These are phyloP conservation scores for Alternaria infectoria DNA, from an alignment of 2,329 filamentous ascomycete species.

Conservation along the genomic window DNA sequence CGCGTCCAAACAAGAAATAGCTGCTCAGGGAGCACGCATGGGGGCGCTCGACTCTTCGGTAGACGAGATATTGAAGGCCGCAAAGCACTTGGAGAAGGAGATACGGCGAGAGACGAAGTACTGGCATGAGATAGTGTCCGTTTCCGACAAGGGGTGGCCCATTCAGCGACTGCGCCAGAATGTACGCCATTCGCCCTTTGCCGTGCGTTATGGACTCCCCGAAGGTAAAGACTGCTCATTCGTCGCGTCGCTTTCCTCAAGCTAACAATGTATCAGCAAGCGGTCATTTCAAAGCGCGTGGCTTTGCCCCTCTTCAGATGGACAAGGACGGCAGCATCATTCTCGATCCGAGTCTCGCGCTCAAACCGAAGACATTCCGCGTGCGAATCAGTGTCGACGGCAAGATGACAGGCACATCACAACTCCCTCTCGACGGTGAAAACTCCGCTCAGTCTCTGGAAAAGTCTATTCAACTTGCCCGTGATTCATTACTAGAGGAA, in stretches of 20 bases:
- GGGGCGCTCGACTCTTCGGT: constrained; percentile 77
- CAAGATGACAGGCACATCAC: constrained; percentile 63
- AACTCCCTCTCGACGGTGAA: constrained; percentile 35
- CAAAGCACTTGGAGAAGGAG: constrained; percentile 75
- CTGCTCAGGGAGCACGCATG: constrained; percentile 75
- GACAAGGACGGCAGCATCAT: constrained; percentile 75
- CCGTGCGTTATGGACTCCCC: constrained; percentile 86
- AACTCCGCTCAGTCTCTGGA: constrained; percentile 65
- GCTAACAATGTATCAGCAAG: constrained; percentile 51
- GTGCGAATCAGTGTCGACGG: constrained; percentile 69
- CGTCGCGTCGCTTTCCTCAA: neutral
- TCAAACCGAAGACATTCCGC: constrained; percentile 66
- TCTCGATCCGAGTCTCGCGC: constrained; percentile 70
- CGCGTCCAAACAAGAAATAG: constrained; percentile 51
- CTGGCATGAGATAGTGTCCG: constrained; percentile 83
- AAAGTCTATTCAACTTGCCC: constrained; percentile 72
- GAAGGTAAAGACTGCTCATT: constrained; percentile 61
- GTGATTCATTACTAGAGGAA: constrained; percentile 80
- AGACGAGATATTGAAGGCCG: constrained; percentile 74
- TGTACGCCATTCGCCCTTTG: constrained; percentile 74
- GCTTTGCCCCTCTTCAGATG: constrained; percentile 80
- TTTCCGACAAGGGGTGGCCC: constrained; percentile 86
- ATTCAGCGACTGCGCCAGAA: constrained; percentile 54
- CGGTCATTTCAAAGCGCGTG: constrained; percentile 67
- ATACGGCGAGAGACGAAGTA: constrained; percentile 82